Conservation (phyloP, 306 rosid species). For the Begonia fuchsioides region DNA sequence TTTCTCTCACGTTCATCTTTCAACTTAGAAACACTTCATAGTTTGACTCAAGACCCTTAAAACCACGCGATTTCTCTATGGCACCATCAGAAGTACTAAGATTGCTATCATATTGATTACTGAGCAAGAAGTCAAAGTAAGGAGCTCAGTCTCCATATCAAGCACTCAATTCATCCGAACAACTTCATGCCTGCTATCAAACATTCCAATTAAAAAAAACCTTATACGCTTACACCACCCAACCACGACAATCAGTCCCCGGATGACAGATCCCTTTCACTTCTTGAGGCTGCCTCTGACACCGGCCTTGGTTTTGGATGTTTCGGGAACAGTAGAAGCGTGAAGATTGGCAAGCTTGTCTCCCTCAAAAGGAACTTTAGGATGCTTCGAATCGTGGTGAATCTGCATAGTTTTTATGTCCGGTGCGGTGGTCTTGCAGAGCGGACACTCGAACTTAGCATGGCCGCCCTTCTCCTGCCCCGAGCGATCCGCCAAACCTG, state of each 20-base stretch:
- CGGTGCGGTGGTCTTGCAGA: slow-evolving; percentile 81
- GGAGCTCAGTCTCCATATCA: not conserved
- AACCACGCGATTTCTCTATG: too few species aligned
- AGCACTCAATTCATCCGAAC: slow-evolving; percentile 7
- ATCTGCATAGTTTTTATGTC: slow-evolving; percentile 90
- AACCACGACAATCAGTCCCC: slow-evolving; percentile 1
- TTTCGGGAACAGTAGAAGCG: not conserved
- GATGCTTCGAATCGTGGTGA: slow-evolving; percentile 85
- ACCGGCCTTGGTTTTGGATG: slow-evolving; percentile 61
- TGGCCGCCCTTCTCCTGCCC: slow-evolving; percentile 80
- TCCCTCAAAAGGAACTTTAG: slow-evolving; percentile 72
- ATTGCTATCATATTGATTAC: not conserved
- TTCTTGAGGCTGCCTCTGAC: slow-evolving; percentile 83
- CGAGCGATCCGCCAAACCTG: slow-evolving; percentile 55
- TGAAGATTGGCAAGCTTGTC: slow-evolving; percentile 46
- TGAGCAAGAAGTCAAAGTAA: not conserved
- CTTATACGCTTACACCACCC: not conserved
- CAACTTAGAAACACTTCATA: too few species aligned
- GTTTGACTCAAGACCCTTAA: too few species aligned
- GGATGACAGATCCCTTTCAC: slow-evolving; percentile 12
- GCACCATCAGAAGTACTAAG: not conserved
- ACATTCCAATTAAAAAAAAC: not conserved
- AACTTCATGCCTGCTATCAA: not conserved
- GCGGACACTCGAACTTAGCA: slow-evolving; percentile 93
- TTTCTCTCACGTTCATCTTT: too few species aligned